phyloP scores from a whole-genome alignment of 164 flowering plant genomes.

The Aristolochia contorta region DNA sequence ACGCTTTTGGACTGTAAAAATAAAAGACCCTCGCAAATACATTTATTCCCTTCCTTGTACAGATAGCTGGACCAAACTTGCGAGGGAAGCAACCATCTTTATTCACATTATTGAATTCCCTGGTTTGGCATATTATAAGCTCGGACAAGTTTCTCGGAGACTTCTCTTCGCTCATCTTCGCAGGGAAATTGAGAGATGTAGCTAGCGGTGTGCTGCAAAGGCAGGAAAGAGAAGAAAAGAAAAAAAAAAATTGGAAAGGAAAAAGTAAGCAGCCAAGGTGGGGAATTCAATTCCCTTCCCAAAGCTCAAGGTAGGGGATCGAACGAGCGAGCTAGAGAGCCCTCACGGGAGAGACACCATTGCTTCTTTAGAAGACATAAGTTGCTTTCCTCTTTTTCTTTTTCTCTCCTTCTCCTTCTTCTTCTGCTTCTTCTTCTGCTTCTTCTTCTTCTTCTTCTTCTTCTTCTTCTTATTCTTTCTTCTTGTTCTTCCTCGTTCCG shows the following conservation, averaged over 20 bases:
- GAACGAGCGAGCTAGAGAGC: neutral
- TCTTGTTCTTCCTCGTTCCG: no score
- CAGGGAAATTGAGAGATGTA: neutral
- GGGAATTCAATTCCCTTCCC: slow-evolving; percentile 24
- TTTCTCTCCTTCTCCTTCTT: slow-evolving; percentile 3
- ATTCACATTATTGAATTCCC: slow-evolving; percentile 4
- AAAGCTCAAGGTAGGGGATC: slow-evolving; percentile 9
- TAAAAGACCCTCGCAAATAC: slow-evolving; percentile 9
- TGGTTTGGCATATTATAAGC: neutral
- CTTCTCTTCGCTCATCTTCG: slow-evolving; percentile 1
- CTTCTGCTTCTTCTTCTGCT: slow-evolving; percentile 1
- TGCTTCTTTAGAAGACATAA: slow-evolving; percentile 10
- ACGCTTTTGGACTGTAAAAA: slow-evolving; percentile 11
- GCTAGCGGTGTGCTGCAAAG: slow-evolving; percentile 1
- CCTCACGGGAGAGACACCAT: neutral
- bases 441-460: neutral
- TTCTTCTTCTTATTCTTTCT: slow-evolving; percentile 2
- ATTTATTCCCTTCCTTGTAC: slow-evolving; percentile 10
- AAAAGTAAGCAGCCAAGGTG: slow-evolving; percentile 12
- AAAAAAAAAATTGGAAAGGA: neutral
- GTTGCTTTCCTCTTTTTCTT: slow-evolving; percentile 12
- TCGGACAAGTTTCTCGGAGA: neutral
- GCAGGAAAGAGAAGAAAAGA: neutral
- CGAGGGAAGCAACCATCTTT: slow-evolving; percentile 16
- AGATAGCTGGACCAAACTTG: slow-evolving; percentile 13